Percentiles rank a stretch among this genome's conserved stretches.
Evolutionary conservation across 208 protist species (phyloP).

Genomic region (Crithidia bombi): DNA sequence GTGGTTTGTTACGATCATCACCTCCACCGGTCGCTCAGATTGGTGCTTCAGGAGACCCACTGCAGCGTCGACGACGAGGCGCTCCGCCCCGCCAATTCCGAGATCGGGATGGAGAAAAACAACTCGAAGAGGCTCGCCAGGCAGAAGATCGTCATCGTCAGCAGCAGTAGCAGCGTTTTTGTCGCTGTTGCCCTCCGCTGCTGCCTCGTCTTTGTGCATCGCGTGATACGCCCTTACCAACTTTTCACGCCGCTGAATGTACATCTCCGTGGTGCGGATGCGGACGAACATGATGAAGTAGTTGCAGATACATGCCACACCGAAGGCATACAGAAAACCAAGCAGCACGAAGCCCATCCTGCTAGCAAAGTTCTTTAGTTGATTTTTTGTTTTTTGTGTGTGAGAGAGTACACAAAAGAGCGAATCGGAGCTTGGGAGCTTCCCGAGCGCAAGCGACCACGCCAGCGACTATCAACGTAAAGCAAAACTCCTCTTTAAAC

Average conservation of each 20-base stretch:
- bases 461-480: no score
- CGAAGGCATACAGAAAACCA: constrained; percentile 46
- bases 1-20: constrained; percentile 94
- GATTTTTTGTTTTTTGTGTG: neutral
- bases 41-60: constrained; percentile 85
- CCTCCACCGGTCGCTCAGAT: constrained; percentile 50
- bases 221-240: constrained; percentile 15
- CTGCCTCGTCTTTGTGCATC: neutral
- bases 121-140: constrained; percentile 49
- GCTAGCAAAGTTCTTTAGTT: neutral
- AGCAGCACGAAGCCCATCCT: constrained; percentile 32
- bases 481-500: no score
- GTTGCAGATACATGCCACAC: constrained; percentile 35
- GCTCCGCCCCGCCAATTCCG: constrained; percentile 97
- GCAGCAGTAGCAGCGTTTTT: neutral
- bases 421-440: no score
- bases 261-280: constrained; percentile 26
- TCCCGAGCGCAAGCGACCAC: no score
- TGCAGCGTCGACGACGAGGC: constrained; percentile 97
- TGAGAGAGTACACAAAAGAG: no score
- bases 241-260: constrained; percentile 26
- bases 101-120: constrained; percentile 97
- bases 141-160: constrained; percentile 11
- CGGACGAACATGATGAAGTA: constrained; percentile 44
- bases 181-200: no score